Evolutionary conservation across 257 asterid genomes (phyloP), one percentile per base, ranked within the genome.

Genomic region (Nicotiana noctiflora): DNA sequence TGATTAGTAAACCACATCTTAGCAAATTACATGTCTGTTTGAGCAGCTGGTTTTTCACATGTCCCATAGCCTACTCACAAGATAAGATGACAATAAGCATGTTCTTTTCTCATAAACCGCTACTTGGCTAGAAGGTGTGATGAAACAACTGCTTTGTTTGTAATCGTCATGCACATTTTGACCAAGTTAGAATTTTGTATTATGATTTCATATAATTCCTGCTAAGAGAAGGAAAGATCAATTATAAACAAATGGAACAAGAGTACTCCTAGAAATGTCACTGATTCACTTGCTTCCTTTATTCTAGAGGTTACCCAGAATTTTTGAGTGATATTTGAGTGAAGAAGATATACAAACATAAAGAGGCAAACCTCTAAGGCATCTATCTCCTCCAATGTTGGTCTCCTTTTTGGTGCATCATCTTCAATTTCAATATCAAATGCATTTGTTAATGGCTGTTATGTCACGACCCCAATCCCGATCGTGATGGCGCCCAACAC

Each of bases 361-460:
- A 25, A 62, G 76, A 79, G 63, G 63, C 61, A 59, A 77, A 94
- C 98, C 98, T 95, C 99, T 88, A 95, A 89, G 68, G 99, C 99
- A 83, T 95, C 99, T 15, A 95, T 93, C 91, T 95, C 99, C 91
- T 95, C 99, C 52, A 95, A 82, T 10, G 98, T 93, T 49, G 97
- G 97, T 81, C 92, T 92, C 84, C 94, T 84, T 80, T 85, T 85
- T 40, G 99, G 99, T 18, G 91, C 95, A 76, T 93, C 99, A 32
- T 93, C 97, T 88, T 92, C 92, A 81, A 93, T 86, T 89, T 93
- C 95, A 61, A 92, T 90, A 81, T 90, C 93, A 4, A 72, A 81
- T 46, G 92, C 83, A 82, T 83, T 72, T 85, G 63, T 85, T 37
- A 82, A 82, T 17, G 90, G 84, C 74, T n/a, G n/a, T n/a, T n/a